Percentiles rank a stretch among this genome's conserved stretches.
These are phyloP conservation scores for Cymodocea nodosa DNA, from an alignment of 116 monocot genomes.

Conservation along the genomic window DNA sequence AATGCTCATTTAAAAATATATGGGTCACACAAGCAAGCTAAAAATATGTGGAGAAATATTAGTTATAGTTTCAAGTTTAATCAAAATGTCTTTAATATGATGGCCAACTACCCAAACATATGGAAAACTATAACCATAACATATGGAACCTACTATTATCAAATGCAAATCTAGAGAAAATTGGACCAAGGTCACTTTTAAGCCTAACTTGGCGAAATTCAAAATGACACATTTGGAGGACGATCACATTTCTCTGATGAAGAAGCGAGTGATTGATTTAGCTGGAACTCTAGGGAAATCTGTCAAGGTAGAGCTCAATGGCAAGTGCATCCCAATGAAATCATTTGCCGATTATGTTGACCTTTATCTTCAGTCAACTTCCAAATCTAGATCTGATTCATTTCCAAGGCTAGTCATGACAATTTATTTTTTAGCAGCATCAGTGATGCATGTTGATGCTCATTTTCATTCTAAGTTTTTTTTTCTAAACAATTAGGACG, in stretches of 20 bases:
- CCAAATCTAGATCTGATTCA: constrained; percentile 36
- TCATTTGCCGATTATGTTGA: constrained; percentile 60
- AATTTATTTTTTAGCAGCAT: background rate
- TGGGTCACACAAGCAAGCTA: too few species aligned
- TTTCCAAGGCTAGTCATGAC: constrained; percentile 39
- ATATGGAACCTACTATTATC: constrained; percentile 58
- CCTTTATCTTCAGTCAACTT: constrained; percentile 53
- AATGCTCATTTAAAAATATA: too few species aligned
- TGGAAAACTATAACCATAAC: too few species aligned
- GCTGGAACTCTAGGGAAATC: constrained; percentile 86
- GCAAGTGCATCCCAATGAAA: constrained; percentile 53
- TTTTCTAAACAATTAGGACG: constrained; percentile 23
- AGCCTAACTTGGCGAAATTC: constrained; percentile 68
- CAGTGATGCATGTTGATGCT: background rate
- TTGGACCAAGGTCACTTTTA: constrained; percentile 91
- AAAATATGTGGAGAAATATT: too few species aligned
- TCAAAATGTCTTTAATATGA: too few species aligned
- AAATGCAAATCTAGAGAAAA: constrained; percentile 75
- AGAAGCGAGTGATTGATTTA: constrained; percentile 87
- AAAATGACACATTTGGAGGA: constrained; percentile 81
- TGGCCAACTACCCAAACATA: too few species aligned
- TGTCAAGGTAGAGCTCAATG: constrained; percentile 87
- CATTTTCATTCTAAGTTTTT: background rate
- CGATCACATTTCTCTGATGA: constrained; percentile 84
- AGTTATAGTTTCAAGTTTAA: too few species aligned